A percentile compares a stretch with the other conserved stretches of the same genome.
These are phyloP conservation scores for Leptodermis oblonga DNA, from an alignment of 257 asterid genomes.

Conservation along the genomic window DNA sequence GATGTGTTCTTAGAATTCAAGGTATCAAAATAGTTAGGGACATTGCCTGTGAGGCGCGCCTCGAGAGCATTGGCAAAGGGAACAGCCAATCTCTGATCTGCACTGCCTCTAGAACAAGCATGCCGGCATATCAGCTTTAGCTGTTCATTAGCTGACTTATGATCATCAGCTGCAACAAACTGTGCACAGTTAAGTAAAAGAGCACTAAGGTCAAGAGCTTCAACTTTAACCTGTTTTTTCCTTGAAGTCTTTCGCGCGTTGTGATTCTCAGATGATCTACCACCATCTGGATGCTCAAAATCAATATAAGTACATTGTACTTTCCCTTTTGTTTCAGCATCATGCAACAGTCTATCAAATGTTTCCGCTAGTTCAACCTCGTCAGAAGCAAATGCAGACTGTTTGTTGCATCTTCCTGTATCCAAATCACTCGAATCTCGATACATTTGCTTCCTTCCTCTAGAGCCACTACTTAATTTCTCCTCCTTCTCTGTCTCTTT, in stretches of 20 bases:
- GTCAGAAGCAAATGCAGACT: constrained; percentile 54
- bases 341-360: constrained; percentile 63
- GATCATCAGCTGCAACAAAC: constrained; percentile 9
- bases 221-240: not conserved
- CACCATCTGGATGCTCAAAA: constrained; percentile 12
- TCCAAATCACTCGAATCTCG: constrained; percentile 37
- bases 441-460: constrained; percentile 64
- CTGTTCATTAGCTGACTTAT: constrained; percentile 9
- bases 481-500: constrained; percentile 37
- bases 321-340: constrained; percentile 32
- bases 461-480: constrained; percentile 24
- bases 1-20: constrained; percentile 1
- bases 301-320: constrained; percentile 15
- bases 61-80: constrained; percentile 17
- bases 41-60: constrained; percentile 19
- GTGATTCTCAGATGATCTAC: constrained; percentile 4
- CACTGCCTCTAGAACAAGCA: constrained; percentile 4
- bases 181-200: constrained; percentile 19
- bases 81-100: constrained; percentile 21
- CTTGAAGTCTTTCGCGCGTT: not conserved
- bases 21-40: not conserved
- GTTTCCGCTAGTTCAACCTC: constrained; percentile 65
- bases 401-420: constrained; percentile 63
- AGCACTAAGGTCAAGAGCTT: constrained; percentile 6
- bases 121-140: constrained; percentile 18